Base-by-base conservation (phyloP, 2,329 filamentous ascomycete species). In the Pezicula radicicola region DNA sequence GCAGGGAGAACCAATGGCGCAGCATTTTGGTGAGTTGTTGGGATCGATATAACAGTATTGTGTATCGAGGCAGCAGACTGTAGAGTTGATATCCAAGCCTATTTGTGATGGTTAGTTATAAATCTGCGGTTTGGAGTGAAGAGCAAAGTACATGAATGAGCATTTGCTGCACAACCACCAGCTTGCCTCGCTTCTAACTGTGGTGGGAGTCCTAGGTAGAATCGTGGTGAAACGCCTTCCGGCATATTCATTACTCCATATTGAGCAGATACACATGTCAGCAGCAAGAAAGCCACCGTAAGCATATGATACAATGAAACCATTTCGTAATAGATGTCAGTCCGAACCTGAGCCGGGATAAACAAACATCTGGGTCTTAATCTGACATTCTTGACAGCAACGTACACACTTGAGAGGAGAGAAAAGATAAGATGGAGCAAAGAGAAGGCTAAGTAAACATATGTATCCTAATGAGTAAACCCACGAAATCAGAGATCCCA, bases 1-100 rank as follows among this genome's bases (percentile, higher is more conserved):
- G 66, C 76, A 78, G 55, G 70, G 63, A 47, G 68, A 72, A 25
- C 72, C 59, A 19, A 64, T 66, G 30, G 67, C 65, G 56, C 76
- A 79, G 64, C 76, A 78, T 46, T 63, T 63, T 5, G 68, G 54
- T 4, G 62, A 55, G 49, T 63, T 63, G 18, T 58, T 55, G 6
- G 60, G 57, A 57, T 70, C 67, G 50, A 78, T 52, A 59, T 75
- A 75, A 65, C 76, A 79, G 62, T 77, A 79, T 41, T 65, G 60
- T 15, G 68, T 60, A 56, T 78, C 72, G 18, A 60, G 53, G 60
- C 76, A 79, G 67, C 76, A 79, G 6, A 61, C 63, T 10, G 63
- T 57, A 43, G 66, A 62, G 28, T 68, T 67, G 35, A 77, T 61
- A 45, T 77, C 75, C 46, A 73, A 66, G 52, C 75, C 75, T 77